Evolutionary conservation across 306 rosid genomes (phyloP).

Genomic region (Nissolia schottii): DNA sequence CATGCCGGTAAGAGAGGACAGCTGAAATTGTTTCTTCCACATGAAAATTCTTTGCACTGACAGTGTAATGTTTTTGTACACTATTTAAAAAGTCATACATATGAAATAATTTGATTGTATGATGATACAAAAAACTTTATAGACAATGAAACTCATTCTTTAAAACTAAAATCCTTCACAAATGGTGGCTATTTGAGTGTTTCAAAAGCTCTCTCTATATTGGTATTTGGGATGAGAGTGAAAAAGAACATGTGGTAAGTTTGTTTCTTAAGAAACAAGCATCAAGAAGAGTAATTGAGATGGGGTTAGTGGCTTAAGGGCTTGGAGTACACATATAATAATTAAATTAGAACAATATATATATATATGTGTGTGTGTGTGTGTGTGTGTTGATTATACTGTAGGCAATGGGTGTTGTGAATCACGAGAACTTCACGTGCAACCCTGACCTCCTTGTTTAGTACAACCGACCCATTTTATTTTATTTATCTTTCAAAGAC

Average conservation of each 20-base stretch:
- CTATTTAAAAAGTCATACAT: too few relatives aligned
- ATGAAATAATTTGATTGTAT: too few relatives aligned
- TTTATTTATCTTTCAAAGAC: neutral
- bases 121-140: too few relatives aligned
- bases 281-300: slow-evolving; percentile 30
- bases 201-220: neutral
- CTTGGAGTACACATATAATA: neutral
- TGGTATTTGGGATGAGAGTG: slow-evolving; percentile 21
- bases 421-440: slow-evolving; percentile 95
- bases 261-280: slow-evolving; percentile 34
- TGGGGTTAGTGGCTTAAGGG: slow-evolving; percentile 7
- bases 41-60: slow-evolving; percentile 1
- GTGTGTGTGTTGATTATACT: slow-evolving; percentile 46
- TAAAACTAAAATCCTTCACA: neutral
- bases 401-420: slow-evolving; percentile 71
- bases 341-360: neutral
- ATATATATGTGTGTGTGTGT: too few relatives aligned
- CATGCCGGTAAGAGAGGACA: slow-evolving; percentile 19
- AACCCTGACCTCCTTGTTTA: slow-evolving; percentile 61
- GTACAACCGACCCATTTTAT: slow-evolving; percentile 34
- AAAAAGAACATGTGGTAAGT: slow-evolving; percentile 36
- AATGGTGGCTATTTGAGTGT: neutral
- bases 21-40: too few relatives aligned
- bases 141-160: too few relatives aligned
- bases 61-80: too few relatives aligned